These are phyloP conservation scores for Termitomyces sp. DNA, from an alignment of 768 basidiomycete species.

Conservation along the genomic window DNA sequence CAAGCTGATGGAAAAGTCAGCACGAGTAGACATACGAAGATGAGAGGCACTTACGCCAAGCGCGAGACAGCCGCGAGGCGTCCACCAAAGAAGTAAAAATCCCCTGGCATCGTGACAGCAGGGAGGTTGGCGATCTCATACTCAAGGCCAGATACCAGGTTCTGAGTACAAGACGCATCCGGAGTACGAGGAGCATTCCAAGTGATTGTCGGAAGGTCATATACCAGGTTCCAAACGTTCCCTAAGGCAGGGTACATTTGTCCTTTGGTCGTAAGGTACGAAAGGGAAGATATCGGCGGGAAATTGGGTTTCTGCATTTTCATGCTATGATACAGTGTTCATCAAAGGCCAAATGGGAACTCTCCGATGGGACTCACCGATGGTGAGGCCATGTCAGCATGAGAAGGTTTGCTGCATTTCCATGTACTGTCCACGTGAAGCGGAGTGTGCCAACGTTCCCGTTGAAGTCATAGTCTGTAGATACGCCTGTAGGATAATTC, in stretches of 20 bases:
- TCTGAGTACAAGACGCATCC: constrained; percentile 23
- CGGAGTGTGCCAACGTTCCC: constrained; percentile 23
- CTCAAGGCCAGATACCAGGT: constrained; percentile 29
- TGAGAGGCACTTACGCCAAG: constrained; percentile 21
- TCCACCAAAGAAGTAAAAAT: constrained; percentile 30
- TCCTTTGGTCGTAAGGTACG: constrained; percentile 28
- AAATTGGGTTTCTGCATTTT: constrained; percentile 22
- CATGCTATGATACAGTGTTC: not conserved
- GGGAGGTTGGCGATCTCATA: constrained; percentile 47
- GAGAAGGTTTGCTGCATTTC: constrained; percentile 23
- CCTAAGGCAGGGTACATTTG: constrained; percentile 28
- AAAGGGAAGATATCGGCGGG: constrained; percentile 18
- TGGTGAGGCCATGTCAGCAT: constrained; percentile 31
- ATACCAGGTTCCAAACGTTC: constrained; percentile 24
- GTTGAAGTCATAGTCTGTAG: constrained; percentile 23
- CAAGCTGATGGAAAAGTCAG: constrained; percentile 14
- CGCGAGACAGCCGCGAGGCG: constrained; percentile 21
- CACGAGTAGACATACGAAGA: not conserved
- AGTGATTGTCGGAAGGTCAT: constrained; percentile 25
- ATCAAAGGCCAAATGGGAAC: not conserved
- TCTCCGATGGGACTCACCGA: constrained; percentile 17
- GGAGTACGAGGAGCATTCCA: constrained; percentile 27
- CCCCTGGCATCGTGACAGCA: constrained; percentile 34
- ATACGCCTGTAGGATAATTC: constrained; percentile 25
- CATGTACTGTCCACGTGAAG: constrained; percentile 26